phyloP scores from a whole-genome alignment of 495 filamentous ascomycete genomes.

The Terfezia claveryi region DNA sequence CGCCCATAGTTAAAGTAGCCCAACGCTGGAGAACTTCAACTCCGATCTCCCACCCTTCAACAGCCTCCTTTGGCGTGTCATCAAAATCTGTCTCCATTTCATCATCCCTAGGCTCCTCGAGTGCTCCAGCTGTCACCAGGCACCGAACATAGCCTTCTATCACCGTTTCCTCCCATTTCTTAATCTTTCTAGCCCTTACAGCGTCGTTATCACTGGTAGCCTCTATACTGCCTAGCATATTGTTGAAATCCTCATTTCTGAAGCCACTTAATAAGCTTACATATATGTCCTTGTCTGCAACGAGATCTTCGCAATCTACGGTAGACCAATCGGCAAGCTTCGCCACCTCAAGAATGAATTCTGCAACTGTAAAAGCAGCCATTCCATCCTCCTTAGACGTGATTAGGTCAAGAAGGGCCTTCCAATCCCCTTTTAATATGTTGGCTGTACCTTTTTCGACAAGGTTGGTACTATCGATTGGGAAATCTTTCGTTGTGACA shows the following conservation, averaged over 20 bases:
- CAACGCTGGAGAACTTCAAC: slow-evolving; percentile 6
- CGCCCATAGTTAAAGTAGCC: not conserved
- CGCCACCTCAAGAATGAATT: slow-evolving; percentile 9
- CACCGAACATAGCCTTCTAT: slow-evolving; percentile 11
- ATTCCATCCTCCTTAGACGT: not conserved
- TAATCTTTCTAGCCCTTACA: slow-evolving; percentile 7
- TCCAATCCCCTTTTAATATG: not conserved
- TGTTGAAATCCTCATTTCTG: slow-evolving; percentile 6
- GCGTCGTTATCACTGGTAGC: slow-evolving; percentile 13
- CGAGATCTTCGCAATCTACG: slow-evolving; percentile 14
- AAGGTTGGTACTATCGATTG: not conserved
- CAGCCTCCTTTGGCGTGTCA: slow-evolving; percentile 7
- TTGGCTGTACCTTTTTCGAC: not conserved
- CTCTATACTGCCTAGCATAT: not conserved
- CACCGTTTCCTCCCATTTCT: slow-evolving; percentile 4
- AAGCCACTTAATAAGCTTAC: not conserved
- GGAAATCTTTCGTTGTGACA: slow-evolving; percentile 6
- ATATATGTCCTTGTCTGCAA: slow-evolving; percentile 3
- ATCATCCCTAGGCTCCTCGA: not conserved
- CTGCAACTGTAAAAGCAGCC: slow-evolving; percentile 2
- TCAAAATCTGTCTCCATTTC: not conserved
- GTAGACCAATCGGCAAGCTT: slow-evolving; percentile 9
- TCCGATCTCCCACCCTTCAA: slow-evolving; percentile 18
- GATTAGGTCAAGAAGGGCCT: not conserved
- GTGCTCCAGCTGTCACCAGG: slow-evolving; percentile 14